phyloP scores from a whole-genome alignment of 441 rosid species.

The Pelargonium citronellum region DNA sequence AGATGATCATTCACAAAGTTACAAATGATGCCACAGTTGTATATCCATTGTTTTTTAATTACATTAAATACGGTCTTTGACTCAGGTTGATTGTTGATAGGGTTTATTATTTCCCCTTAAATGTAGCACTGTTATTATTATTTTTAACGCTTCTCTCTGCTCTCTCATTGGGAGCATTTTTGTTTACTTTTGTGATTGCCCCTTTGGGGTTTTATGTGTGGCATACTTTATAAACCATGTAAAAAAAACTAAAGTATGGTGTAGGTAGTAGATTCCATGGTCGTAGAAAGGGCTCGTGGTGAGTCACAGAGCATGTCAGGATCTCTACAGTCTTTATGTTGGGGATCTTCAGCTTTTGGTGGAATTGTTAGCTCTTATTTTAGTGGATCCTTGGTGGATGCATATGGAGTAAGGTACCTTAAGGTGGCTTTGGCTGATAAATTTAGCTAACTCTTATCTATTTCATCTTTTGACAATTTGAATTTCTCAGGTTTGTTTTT shows the following conservation, averaged over 20 bases:
- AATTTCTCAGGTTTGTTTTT: conserved; percentile 78
- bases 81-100: too few species aligned
- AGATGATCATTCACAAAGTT: too few species aligned
- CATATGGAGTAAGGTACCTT: conserved; percentile 81
- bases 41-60: neutral
- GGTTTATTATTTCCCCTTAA: too few species aligned
- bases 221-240: conserved; percentile 9
- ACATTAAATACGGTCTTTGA: neutral
- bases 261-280: conserved; percentile 99
- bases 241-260: conserved; percentile 21
- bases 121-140: neutral
- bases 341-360: conserved; percentile 99
- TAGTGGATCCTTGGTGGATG: conserved; percentile 84
- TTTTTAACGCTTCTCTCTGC: neutral
- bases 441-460: neutral
- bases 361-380: conserved; percentile 94
- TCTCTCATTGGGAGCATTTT: neutral
- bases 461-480: conserved; percentile 22
- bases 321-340: conserved; percentile 87
- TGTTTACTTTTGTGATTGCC: neutral
- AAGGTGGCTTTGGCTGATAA: conserved; percentile 13
- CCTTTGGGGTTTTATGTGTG: conserved; percentile 4
- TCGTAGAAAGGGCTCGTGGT: conserved; percentile 96
- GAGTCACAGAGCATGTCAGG: conserved; percentile 93
- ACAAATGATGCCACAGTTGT: neutral